Evolutionary conservation across 164 flowering plant genomes (phyloP).

Genomic region (Stephania cephalantha): DNA sequence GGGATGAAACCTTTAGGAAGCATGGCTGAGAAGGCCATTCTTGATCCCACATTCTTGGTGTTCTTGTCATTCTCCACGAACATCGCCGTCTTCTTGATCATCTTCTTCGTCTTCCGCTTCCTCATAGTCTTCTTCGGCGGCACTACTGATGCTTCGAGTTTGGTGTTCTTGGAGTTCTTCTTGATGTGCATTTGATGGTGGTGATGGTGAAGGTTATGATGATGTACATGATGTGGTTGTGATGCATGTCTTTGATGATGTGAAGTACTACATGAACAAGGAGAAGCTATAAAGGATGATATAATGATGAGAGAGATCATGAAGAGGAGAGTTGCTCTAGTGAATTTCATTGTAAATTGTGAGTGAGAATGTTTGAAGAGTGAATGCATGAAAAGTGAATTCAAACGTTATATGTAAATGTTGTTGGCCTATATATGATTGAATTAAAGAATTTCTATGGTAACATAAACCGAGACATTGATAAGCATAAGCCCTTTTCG

Average conservation of each 20-base stretch:
- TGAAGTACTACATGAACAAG: constrained; percentile 2
- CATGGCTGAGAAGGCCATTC: constrained; percentile 45
- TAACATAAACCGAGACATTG: too few relatives aligned
- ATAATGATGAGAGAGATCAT: constrained; percentile 1
- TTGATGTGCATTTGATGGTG: constrained; percentile 21
- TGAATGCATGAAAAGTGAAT: neutral
- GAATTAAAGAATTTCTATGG: too few relatives aligned
- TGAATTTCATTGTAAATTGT: too few relatives aligned
- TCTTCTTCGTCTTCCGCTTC: constrained; percentile 19
- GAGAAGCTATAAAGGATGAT: neutral
- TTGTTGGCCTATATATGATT: too few relatives aligned
- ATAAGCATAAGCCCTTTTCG: too few relatives aligned
- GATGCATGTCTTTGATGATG: neutral
- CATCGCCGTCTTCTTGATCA: constrained; percentile 6
- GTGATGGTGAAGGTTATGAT: neutral
- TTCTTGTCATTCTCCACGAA: too few relatives aligned
- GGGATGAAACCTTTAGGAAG: constrained; percentile 69
- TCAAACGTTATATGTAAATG: neutral
- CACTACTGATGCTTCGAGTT: too few relatives aligned
- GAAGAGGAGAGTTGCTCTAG: constrained; percentile 8
- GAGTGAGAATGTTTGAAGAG: neutral
- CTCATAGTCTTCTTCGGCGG: constrained; percentile 4
- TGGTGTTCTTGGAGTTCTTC: constrained; percentile 27
- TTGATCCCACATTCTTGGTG: neutral
- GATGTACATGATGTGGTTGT: neutral